Conservation (phyloP, 371 early-diverging fungal genomes). For the Sporodiniella umbellata region DNA sequence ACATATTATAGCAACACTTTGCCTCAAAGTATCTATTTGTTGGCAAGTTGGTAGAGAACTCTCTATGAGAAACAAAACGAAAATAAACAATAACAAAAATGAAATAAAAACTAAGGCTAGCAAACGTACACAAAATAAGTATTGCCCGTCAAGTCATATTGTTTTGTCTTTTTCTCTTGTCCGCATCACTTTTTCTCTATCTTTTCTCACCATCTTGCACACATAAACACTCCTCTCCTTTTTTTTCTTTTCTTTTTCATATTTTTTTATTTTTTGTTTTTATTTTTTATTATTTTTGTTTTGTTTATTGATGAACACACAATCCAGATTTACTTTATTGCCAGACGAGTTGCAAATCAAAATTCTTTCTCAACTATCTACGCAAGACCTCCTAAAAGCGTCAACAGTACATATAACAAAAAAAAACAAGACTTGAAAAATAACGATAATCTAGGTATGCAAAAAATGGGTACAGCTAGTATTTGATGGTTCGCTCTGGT, state of each 20-base stretch:
- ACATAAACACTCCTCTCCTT: neutral
- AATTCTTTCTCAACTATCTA: conserved; percentile 26
- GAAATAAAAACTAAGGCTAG: too few species aligned
- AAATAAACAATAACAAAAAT: too few species aligned
- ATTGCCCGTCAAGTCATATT: conserved; percentile 12
- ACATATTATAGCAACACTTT: neutral
- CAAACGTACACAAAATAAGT: too few species aligned
- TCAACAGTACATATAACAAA: conserved; percentile 36
- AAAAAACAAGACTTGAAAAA: neutral
- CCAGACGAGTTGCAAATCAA: conserved; percentile 42
- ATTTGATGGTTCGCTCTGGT: conserved; percentile 56
- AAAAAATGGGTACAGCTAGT: conserved; percentile 45
- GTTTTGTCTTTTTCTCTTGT: too few species aligned
- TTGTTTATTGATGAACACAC: conserved; percentile 4
- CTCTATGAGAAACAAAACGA: too few species aligned
- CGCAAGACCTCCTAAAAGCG: conserved; percentile 32
- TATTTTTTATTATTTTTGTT: neutral
- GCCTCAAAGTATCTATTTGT: conserved; percentile 18
- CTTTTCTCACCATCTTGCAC: too few species aligned
- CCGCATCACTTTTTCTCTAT: too few species aligned
- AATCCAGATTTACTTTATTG: conserved; percentile 11
- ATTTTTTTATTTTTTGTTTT: conserved; percentile 1
- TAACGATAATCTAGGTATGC: conserved; percentile 26
- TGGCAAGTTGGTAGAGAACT: conserved; percentile 22
- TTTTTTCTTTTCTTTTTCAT: conserved; percentile 1